Base-by-base conservation (phyloP, 108 stramenopile species). In the Fistulifera solaris region DNA sequence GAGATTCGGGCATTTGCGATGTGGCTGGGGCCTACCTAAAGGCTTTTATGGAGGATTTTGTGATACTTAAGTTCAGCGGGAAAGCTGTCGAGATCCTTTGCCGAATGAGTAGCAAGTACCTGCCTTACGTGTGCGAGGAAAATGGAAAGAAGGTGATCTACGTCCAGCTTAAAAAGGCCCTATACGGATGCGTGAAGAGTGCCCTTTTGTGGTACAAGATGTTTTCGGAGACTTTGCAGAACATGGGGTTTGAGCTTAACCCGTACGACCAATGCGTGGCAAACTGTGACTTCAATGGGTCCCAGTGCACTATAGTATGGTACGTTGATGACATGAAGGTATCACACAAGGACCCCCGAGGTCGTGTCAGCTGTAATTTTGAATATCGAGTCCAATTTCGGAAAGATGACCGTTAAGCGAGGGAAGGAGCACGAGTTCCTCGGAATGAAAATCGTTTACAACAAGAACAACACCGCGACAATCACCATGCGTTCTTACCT, bases 321-420 rank as follows among this genome's bases (percentile, higher is more conserved):
- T 63, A 79, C 50, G 73, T 79, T 6, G 78, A 79, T 35, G 75
- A 81, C 57, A n/a, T 62, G 12, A 77, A 72, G 38, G 54, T 62
- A n/a, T 72, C 67, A 5, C 71, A 72, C 35, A 38, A 15, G 21
- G 58, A 67, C 62, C 15, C 42, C 22, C 5, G 48, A 56, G 4
- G 17, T 62, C 13, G n/a, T 72, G 3, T 27, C 24, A 16, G 12
- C 14, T 21, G 10, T 62, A 6, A 48, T 57, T 38, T 13, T 17
- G 7, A 18, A 49, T 24, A n/a, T n/a, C n/a, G n/a, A n/a, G n/a
- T n/a, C n/a, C n/a, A n/a, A n/a, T n/a, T n/a, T n/a, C n/a, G 64
- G 56, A n/a, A 59, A 59, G 35, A 26, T 24, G 35, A 5, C 22
- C 4, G 44, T 58, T 14, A 25, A 14, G 12, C 0, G 68, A 12